Evolutionary conservation across 176 grass and related monocot species (phyloP), one percentile per base, ranked within the genome.

Genomic region (Oryza glaberrima): DNA sequence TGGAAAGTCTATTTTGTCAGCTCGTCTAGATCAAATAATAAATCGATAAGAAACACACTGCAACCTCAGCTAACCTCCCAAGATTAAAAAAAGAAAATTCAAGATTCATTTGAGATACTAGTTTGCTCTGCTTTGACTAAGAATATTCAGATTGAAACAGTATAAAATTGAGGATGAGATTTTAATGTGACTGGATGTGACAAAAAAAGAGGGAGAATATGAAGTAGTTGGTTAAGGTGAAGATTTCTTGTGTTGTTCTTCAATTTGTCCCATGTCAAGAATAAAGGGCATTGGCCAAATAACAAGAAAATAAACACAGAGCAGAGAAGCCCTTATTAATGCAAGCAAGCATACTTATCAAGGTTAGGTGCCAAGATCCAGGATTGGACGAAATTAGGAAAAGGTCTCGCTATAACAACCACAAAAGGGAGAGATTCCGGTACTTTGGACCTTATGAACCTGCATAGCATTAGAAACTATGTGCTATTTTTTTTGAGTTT

Each of bases 281-380:
- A 75, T 68, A 43, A 30, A 78, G 25, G 54, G 28, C 75, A 75
- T 65, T 90, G 80, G 75, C 61, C 76, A 60, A 77, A 69, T 81
- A 64, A 41, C 73, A 72, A 9, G 79, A 48, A 6, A 41, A 20
- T 48, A 75, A 80, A 81, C 44, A 15, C 14, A 81, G 63, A 89
- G 38, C 14, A 3, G 17, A 65, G 75, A 70, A 76, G 51, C 40
- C 30, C 76, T 84, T 90, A 69, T 3, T 84, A 65, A 65, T 84
- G 41, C 81, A 91, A 87, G 76, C 85, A 91, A 84, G 65, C 89
- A 72, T 87, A 87, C 26, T 77, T 72, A 84, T 91, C 85, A 81
- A 51, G 35, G 85, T 91, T 91, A 87, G 84, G 85, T 91, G 65
- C 76, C 81, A 84, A 84, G 70, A 78, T 87, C 86, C 76, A 54